Evolutionary conservation across 371 early-diverging fungal species (phyloP).

Genomic region (Mucor velutinosus): DNA sequence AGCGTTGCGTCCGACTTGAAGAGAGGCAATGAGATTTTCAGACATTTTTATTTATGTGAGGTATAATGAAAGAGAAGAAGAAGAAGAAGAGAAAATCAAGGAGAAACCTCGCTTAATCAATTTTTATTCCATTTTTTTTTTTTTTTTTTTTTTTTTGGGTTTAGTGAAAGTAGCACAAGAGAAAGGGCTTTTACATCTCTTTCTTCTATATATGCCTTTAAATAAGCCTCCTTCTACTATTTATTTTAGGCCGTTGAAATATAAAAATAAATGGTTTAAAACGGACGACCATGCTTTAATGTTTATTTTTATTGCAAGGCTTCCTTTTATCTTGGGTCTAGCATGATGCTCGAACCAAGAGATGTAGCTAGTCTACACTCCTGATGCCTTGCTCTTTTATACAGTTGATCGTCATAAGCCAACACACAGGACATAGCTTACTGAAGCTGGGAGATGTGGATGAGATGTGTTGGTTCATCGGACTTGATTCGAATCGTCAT

Average conservation of each 20-base stretch:
- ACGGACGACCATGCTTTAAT: background rate
- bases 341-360: background rate
- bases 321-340: background rate
- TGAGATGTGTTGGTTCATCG: background rate
- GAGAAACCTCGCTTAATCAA: background rate
- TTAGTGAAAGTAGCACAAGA: conserved; percentile 3
- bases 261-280: background rate
- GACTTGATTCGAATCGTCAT: background rate
- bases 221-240: background rate
- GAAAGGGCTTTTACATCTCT: background rate
- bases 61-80: conserved; percentile 1
- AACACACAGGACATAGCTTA: background rate
- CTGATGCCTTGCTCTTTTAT: background rate
- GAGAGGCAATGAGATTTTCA: conserved; percentile 23
- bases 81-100: background rate
- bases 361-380: background rate
- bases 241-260: background rate
- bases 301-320: background rate
- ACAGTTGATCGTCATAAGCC: background rate
- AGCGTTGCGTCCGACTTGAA: conserved; percentile 27
- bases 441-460: background rate
- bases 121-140: conserved; percentile 5
- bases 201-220: background rate
- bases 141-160: conserved; percentile 5
- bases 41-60: background rate